phyloP scores from a whole-genome alignment of 805 yeast species.

The Jamesozyma gamospora region DNA sequence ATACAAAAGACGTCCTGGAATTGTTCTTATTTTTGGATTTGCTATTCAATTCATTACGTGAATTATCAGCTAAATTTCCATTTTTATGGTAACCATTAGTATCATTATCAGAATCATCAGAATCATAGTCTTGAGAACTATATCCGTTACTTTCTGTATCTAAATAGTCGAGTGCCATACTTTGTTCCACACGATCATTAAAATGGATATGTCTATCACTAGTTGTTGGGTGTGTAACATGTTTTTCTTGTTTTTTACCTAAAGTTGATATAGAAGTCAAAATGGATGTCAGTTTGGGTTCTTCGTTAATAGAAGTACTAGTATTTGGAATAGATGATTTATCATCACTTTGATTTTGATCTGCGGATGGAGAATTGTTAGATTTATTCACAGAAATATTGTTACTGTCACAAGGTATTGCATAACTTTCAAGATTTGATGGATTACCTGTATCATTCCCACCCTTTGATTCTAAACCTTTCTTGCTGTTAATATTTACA shows the following conservation, averaged over 20 bases:
- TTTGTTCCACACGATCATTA: slow-evolving; percentile 89
- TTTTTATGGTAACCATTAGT: slow-evolving; percentile 8
- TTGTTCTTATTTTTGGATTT: neutral
- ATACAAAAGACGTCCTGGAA: neutral
- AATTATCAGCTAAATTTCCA: slow-evolving; percentile 19
- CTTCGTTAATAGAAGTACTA: neutral
- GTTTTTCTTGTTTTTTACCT: slow-evolving; percentile 1
- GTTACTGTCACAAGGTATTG: neutral
- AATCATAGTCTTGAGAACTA: slow-evolving; percentile 10
- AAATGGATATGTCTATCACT: slow-evolving; percentile 68
- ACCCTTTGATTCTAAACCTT: neutral
- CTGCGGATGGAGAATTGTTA: too few species aligned
- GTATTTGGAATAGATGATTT: neutral
- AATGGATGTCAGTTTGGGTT: slow-evolving; percentile 9
- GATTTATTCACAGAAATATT: too few species aligned
- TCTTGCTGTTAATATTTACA: too few species aligned
- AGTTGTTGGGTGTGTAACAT: slow-evolving; percentile 1
- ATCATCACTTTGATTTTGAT: neutral
- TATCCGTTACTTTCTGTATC: slow-evolving; percentile 5
- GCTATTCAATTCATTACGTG: slow-evolving; percentile 3
- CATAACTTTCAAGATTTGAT: too few species aligned
- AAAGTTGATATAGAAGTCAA: slow-evolving; percentile 10
- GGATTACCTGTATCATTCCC: neutral
- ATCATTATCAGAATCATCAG: slow-evolving; percentile 7
- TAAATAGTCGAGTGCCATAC: slow-evolving; percentile 54